phyloP scores from a whole-genome alignment of 2,329 filamentous ascomycete genomes.

The Cyphellophora europaea region DNA sequence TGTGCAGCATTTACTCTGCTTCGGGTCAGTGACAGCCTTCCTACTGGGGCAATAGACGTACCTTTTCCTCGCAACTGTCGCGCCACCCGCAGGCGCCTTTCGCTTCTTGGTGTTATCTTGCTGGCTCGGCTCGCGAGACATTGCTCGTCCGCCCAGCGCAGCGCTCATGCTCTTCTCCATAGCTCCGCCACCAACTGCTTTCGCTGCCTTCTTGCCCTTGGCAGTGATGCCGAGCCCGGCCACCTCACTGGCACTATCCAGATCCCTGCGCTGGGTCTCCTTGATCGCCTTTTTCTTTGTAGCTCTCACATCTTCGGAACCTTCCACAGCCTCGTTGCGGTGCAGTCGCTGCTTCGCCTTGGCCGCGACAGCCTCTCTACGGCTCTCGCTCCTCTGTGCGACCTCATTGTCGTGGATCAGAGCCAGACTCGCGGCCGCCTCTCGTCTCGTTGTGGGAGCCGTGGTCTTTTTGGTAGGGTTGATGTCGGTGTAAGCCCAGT shows the following conservation, averaged over 20 bases:
- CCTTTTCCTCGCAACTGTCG: slow-evolving; percentile 59
- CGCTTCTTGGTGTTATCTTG: slow-evolving; percentile 20
- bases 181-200: slow-evolving; percentile 27
- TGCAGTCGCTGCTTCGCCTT: slow-evolving; percentile 48
- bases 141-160: slow-evolving; percentile 13
- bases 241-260: slow-evolving; percentile 35
- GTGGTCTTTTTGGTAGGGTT: slow-evolving; percentile 50
- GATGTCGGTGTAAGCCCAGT: slow-evolving; percentile 93
- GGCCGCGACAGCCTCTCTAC: slow-evolving; percentile 71
- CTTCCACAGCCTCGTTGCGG: slow-evolving; percentile 40
- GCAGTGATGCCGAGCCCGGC: slow-evolving; percentile 58
- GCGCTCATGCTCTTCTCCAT: slow-evolving; percentile 62
- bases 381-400: slow-evolving; percentile 71
- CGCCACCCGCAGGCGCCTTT: slow-evolving; percentile 21
- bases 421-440: slow-evolving; percentile 44
- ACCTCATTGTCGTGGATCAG: slow-evolving; percentile 68
- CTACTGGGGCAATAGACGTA: slow-evolving; percentile 30
- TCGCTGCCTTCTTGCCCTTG: slow-evolving; percentile 63
- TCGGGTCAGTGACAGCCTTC: background rate
- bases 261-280: slow-evolving; percentile 51
- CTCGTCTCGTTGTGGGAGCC: slow-evolving; percentile 49
- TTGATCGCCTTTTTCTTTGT: slow-evolving; percentile 53
- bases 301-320: slow-evolving; percentile 55
- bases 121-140: slow-evolving; percentile 20
- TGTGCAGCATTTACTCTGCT: slow-evolving; percentile 27